Conservation (phyloP, 257 asterid genomes). For the Forsythia suspensa region DNA sequence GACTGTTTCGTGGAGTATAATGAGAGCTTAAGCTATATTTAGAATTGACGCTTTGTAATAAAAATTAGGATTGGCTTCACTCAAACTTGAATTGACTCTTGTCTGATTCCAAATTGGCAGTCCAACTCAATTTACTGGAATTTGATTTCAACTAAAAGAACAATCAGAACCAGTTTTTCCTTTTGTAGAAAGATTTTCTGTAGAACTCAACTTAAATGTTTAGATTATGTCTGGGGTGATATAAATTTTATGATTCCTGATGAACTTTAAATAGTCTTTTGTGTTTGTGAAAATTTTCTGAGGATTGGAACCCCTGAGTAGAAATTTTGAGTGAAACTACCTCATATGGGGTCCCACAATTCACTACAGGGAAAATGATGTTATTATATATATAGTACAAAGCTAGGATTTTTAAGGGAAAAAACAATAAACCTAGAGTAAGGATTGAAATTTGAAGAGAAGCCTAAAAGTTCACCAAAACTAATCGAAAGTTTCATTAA, state of each 20-base stretch:
- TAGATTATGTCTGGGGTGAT: slow-evolving; percentile 13
- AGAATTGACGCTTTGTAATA: not conserved
- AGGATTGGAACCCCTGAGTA: not conserved
- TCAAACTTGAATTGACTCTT: not conserved
- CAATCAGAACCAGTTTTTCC: not conserved
- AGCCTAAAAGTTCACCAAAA: not conserved
- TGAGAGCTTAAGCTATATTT: not conserved
- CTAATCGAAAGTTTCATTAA: not conserved
- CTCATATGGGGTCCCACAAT: not conserved
- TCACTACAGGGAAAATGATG: not conserved
- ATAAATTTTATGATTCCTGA: slow-evolving; percentile 5
- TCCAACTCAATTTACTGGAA: not conserved
- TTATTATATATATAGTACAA: not conserved
- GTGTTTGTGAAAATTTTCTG: not conserved
- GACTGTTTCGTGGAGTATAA: not conserved
- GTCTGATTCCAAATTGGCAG: not conserved
- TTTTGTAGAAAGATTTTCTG: not conserved
- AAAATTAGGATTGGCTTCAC: not conserved
- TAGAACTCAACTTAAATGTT: slow-evolving; percentile 1
- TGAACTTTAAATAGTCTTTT: not conserved
- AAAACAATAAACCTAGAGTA: not conserved
- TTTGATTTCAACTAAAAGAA: not conserved
- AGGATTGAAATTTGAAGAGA: not conserved
- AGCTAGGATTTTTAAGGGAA: not conserved
- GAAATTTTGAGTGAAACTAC: not conserved